Percentiles rank a stretch among this genome's conserved stretches.
Evolutionary conservation across 169 alveolate species (phyloP).

Genomic region (Plasmodium knowlesi): DNA sequence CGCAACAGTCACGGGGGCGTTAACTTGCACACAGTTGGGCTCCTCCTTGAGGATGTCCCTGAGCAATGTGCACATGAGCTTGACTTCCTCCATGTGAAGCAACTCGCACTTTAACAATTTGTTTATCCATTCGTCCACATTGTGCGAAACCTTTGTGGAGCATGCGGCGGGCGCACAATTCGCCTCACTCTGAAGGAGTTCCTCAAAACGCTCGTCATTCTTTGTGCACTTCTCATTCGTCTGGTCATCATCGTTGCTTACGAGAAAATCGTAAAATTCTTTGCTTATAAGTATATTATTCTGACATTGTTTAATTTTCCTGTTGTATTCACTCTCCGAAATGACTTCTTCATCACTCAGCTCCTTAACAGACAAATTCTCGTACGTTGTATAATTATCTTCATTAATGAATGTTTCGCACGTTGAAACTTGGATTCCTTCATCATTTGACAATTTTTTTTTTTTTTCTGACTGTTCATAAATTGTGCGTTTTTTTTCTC

Average conservation of each 20-base stretch:
- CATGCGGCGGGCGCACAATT: not conserved
- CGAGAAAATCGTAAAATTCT: not conserved
- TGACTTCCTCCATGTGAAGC: constrained; percentile 32
- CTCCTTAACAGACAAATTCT: constrained; percentile 62
- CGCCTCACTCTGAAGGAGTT: not conserved
- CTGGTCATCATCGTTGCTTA: constrained; percentile 7
- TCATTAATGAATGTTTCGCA: constrained; percentile 7
- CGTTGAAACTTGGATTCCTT: not conserved
- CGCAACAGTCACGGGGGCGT: constrained; percentile 94
- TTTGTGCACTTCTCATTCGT: not conserved
- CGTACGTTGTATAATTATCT: constrained; percentile 31
- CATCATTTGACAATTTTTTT: constrained; percentile 10
- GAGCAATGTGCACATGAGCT: constrained; percentile 84
- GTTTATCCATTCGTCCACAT: constrained; percentile 66
- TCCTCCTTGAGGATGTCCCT: constrained; percentile 89
- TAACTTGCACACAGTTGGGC: constrained; percentile 89
- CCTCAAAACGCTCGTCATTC: not conserved
- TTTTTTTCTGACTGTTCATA: constrained; percentile 45
- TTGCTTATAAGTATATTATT: not conserved
- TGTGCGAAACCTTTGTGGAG: constrained; percentile 9
- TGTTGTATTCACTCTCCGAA: constrained; percentile 63
- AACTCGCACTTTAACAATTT: constrained; percentile 63
- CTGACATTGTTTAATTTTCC: constrained; percentile 21
- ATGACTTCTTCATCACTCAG: constrained; percentile 56
- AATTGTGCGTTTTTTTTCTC: not conserved